Evolutionary conservation across 2,329 filamentous ascomycete genomes (phyloP).

Genomic region (Rutstroemia sp.): DNA sequence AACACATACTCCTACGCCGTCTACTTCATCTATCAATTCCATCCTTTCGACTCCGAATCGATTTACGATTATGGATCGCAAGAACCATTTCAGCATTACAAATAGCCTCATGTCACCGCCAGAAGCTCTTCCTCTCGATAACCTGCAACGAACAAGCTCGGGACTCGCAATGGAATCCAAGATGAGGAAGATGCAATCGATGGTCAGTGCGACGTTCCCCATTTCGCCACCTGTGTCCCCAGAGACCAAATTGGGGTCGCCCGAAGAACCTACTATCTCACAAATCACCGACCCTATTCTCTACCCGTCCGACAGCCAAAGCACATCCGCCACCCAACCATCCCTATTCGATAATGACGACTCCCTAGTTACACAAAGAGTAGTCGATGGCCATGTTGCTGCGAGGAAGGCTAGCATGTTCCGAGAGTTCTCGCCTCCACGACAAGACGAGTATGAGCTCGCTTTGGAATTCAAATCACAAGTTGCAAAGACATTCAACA

Average conservation of each 20-base stretch:
- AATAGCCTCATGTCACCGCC: slow-evolving; percentile 57
- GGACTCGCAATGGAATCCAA: slow-evolving; percentile 20
- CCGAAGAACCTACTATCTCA: slow-evolving; percentile 25
- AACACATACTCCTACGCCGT: slow-evolving; percentile 4
- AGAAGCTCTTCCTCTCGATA: slow-evolving; percentile 46
- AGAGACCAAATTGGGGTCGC: slow-evolving; percentile 29
- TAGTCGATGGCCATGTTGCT: slow-evolving; percentile 39
- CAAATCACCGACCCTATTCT: slow-evolving; percentile 48
- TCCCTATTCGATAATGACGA: slow-evolving; percentile 43
- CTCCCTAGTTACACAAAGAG: slow-evolving; percentile 30
- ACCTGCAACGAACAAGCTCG: slow-evolving; percentile 32
- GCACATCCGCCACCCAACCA: slow-evolving; percentile 36
- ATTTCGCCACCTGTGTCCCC: slow-evolving; percentile 55
- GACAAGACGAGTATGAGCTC: slow-evolving; percentile 46
- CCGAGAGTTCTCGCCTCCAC: slow-evolving; percentile 38
- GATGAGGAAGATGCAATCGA: slow-evolving; percentile 26
- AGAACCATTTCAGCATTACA: slow-evolving; percentile 19
- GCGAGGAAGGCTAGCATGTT: slow-evolving; percentile 31
- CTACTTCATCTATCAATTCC: slow-evolving; percentile 11
- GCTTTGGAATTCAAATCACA: slow-evolving; percentile 45
- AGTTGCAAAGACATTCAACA: slow-evolving; percentile 34
- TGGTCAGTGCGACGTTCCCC: slow-evolving; percentile 31
- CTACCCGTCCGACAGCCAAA: slow-evolving; percentile 40
- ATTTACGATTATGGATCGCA: slow-evolving; percentile 20
- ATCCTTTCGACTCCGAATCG: slow-evolving; percentile 19